Evolutionary conservation across 129 eudicot genomes (phyloP).

Genomic region (Apium graveolens): DNA sequence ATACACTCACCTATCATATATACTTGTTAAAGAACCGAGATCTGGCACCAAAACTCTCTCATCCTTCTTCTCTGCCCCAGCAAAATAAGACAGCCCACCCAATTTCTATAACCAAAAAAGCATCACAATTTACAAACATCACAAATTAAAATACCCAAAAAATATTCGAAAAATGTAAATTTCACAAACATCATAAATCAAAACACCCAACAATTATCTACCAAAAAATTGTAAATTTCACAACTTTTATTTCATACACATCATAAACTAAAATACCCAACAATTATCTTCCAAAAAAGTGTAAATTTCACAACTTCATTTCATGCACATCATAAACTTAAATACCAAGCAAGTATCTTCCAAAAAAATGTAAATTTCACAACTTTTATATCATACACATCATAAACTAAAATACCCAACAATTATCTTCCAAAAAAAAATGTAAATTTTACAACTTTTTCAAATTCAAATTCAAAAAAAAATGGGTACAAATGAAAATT

Average conservation of each 20-base stretch:
- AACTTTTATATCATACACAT: neutral
- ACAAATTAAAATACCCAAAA: neutral
- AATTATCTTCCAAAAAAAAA: neutral
- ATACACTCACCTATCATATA: conserved; percentile 46
- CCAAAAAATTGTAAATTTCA: no score
- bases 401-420: neutral
- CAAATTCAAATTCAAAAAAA: neutral
- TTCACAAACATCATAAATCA: no score
- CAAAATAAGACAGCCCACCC: conserved; percentile 89
- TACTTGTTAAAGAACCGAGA: conserved; percentile 82
- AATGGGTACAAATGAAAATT: neutral
- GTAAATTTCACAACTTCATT: neutral
- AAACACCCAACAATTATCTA: no score
- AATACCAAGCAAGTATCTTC: no score
- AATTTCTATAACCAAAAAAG: conserved; percentile 55
- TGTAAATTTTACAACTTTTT: neutral
- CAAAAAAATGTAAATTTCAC: no score
- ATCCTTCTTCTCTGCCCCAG: conserved; percentile 96
- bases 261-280: no score
- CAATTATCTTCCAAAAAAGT: neutral
- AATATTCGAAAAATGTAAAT: neutral
- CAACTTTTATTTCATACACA: neutral
- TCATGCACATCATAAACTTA: no score
- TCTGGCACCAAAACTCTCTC: conserved; percentile 93
- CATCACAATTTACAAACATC: neutral